Evolutionary conservation across 768 basidiomycete genomes (phyloP), one percentile per base, ranked within the genome.

Genomic region (Daedaleopsis nitida): DNA sequence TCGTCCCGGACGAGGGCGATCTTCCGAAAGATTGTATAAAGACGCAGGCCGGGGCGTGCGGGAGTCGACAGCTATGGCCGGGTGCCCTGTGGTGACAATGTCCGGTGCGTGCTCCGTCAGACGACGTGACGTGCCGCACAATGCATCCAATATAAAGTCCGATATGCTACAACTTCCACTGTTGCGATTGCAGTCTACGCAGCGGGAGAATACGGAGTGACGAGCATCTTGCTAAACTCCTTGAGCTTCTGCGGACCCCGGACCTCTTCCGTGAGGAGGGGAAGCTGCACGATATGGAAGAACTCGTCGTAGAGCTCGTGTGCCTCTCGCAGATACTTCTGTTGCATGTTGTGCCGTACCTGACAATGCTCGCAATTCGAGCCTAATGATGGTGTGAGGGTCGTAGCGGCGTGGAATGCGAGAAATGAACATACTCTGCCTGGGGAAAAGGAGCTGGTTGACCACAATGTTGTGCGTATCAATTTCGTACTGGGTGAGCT

Each of bases 381-480:
- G 43, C 81, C 96, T 96, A 21, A 72, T 10, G 6, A 38, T n/a
- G 17, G 13, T 14, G 10, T 27, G 37, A 48, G 39, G 32, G 48
- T 39, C 57, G 58, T 37, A 39, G 56, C 42, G 9, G 39, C 52
- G 13, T 34, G 44, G 11, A 24, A 34, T 37, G 55, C 24, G 35
- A 19, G 38, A 52, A 23, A 17, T 5, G 5, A 14, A 78, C 89
- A 62, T 70, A 94, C 95, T 84, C 71, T 86, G 80, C 80, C 91
- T 94, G 16, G 97, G 96, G 81, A 94, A 98, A 38, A 99, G 78
- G 5, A 99, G 79, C 75, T 99, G 97, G 72, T 99, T 99, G 57
- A 98, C 95, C 58, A 98, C 94, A 69, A 99, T 98, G 73, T 96
- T 96, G 75, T 99, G 97, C 52, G 95, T 97, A 74, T 98, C 96